Conservation (phyloP, 805 yeast genomes). For the Saturnispora hagleri region DNA sequence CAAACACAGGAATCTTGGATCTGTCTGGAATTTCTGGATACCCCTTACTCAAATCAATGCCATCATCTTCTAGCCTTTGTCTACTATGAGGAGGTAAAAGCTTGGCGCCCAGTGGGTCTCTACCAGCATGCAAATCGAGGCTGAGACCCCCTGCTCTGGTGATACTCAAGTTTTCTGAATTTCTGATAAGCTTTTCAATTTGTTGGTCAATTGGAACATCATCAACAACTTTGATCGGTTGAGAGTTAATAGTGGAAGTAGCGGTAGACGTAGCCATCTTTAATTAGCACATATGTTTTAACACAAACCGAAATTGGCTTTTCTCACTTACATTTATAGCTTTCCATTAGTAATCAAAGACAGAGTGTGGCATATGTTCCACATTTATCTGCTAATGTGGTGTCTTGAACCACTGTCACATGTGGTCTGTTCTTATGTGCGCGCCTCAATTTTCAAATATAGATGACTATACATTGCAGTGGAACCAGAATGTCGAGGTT, state of each 20-base stretch:
- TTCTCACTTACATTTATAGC: too few species aligned
- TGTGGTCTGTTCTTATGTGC: too few species aligned
- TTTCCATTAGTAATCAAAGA: too few species aligned
- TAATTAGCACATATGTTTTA: neutral
- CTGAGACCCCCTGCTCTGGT: slow-evolving; percentile 5
- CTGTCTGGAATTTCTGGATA: slow-evolving; percentile 31
- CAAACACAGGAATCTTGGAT: slow-evolving; percentile 27
- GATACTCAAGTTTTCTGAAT: slow-evolving; percentile 4
- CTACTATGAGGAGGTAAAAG: slow-evolving; percentile 1
- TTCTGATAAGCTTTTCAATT: slow-evolving; percentile 10
- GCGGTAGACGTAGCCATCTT: neutral
- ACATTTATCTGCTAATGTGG: too few species aligned
- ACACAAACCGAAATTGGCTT: neutral
- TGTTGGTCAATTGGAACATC: slow-evolving; percentile 9
- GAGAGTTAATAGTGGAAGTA: neutral
- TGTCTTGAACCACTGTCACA: too few species aligned
- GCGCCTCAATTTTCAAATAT: too few species aligned
- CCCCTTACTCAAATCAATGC: slow-evolving; percentile 29
- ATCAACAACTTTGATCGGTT: neutral
- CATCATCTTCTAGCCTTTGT: slow-evolving; percentile 28
- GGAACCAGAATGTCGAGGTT: too few species aligned
- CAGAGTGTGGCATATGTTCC: too few species aligned
- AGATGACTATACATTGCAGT: too few species aligned
- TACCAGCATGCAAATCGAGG: neutral
- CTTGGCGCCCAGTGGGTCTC: slow-evolving; percentile 15